Evolutionary conservation across 306 rosid genomes (phyloP).

Genomic region (Prunus davidiana): DNA sequence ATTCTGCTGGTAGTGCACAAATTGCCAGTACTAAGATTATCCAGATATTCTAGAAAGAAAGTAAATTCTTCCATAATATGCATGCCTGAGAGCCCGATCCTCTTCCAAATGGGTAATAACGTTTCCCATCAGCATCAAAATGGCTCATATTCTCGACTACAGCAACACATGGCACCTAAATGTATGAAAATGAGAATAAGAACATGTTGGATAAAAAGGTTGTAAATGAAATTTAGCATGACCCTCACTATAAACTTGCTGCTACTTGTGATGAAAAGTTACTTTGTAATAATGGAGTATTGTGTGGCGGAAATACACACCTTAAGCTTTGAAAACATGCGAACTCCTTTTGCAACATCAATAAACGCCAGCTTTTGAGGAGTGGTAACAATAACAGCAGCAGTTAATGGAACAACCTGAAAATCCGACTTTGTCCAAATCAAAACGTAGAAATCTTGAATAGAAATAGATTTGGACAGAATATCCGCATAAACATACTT

Average conservation of each 20-base stretch:
- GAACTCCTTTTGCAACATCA: conserved; percentile 98
- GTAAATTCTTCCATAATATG: conserved; percentile 5
- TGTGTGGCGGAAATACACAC: conserved; percentile 37
- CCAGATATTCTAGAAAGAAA: neutral
- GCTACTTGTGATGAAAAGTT: neutral
- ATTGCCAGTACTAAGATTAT: conserved; percentile 1
- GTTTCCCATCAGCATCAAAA: conserved; percentile 95
- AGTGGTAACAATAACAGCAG: conserved; percentile 96
- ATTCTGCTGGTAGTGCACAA: neutral
- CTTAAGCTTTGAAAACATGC: conserved; percentile 99
- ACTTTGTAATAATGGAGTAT: conserved; percentile 1
- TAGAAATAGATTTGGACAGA: neutral
- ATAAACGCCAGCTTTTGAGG: conserved; percentile 97
- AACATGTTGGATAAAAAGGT: conserved; percentile 16
- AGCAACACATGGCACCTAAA: conserved; percentile 95
- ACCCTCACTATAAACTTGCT: neutral
- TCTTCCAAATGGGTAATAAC: conserved; percentile 90
- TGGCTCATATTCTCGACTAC: conserved; percentile 98
- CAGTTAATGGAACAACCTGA: conserved; percentile 87
- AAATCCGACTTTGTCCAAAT: conserved; percentile 31
- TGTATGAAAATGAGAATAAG: conserved; percentile 18
- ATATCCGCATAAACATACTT: neutral
- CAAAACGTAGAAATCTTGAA: conserved; percentile 13
- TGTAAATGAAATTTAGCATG: conserved; percentile 7
- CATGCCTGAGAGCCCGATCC: conserved; percentile 95